Conservation (phyloP, 2,329 filamentous ascomycete genomes). For the Penicillium fuscoglaucum region DNA sequence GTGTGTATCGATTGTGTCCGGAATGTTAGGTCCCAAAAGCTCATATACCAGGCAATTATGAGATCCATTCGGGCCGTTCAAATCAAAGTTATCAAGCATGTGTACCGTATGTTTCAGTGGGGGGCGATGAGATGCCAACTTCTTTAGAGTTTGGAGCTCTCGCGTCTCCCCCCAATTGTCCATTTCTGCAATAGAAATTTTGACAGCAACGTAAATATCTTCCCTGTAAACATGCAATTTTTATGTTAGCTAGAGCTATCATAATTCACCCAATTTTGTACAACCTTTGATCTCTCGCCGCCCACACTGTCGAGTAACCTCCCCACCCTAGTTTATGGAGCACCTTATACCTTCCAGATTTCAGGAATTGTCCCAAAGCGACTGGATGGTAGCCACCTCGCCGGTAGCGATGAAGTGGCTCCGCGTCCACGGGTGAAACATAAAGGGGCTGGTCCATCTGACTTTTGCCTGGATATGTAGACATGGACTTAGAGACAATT, state of each 20-base stretch:
- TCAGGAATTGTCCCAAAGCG: slow-evolving; percentile 31
- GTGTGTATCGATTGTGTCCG: slow-evolving; percentile 37
- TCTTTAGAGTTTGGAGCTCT: slow-evolving; percentile 22
- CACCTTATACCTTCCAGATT: slow-evolving; percentile 35
- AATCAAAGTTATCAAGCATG: slow-evolving; percentile 41
- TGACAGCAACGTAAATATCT: slow-evolving; percentile 28
- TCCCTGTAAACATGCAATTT: slow-evolving; percentile 19
- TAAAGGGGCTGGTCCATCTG: slow-evolving; percentile 10
- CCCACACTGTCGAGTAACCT: slow-evolving; percentile 41
- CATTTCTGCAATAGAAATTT: slow-evolving; percentile 23
- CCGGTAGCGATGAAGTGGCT: slow-evolving; percentile 28
- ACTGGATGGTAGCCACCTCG: slow-evolving; percentile 39
- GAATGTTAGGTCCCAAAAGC: slow-evolving; percentile 44
- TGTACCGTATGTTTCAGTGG: slow-evolving; percentile 34
- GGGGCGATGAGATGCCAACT: slow-evolving; percentile 15
- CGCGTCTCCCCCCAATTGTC: slow-evolving; percentile 9
- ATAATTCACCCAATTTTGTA: background rate
- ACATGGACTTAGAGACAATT: too few species aligned
- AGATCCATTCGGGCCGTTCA: slow-evolving; percentile 47
- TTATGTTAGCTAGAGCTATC: slow-evolving; percentile 8
- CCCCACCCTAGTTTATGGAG: slow-evolving; percentile 42
- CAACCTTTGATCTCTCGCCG: slow-evolving; percentile 33
- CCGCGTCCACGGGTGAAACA: slow-evolving; percentile 18
- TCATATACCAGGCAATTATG: slow-evolving; percentile 50
- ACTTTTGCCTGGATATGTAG: too few species aligned